A percentile compares a stretch with the other conserved stretches of the same genome.
Conservation (phyloP, 768 basidiomycete genomes). For the Suillus decipiens region DNA sequence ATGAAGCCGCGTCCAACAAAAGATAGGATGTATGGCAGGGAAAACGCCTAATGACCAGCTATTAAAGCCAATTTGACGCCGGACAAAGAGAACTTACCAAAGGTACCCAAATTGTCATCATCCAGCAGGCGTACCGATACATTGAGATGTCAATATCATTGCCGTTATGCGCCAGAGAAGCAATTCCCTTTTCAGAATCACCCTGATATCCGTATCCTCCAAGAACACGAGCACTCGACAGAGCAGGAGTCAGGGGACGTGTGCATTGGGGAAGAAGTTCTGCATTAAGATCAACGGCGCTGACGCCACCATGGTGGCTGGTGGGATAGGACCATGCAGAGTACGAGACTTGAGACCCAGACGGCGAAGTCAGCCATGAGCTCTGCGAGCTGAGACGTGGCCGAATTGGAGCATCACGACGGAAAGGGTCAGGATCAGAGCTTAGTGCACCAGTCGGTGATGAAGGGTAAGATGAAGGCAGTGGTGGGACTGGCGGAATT, state of each 20-base stretch:
- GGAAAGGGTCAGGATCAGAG: conserved; percentile 65
- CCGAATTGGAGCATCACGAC: conserved; percentile 51
- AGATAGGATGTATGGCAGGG: conserved; percentile 60
- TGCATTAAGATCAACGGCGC: conserved; percentile 45
- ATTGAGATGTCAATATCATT: conserved; percentile 57
- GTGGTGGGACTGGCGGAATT: conserved; percentile 56
- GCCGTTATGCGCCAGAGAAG: conserved; percentile 45
- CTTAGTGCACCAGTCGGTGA: conserved; percentile 43
- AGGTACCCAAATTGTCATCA: conserved; percentile 68
- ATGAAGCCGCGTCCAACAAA: conserved; percentile 42
- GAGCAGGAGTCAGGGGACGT: conserved; percentile 52
- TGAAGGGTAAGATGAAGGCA: conserved; percentile 59
- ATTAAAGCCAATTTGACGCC: neutral
- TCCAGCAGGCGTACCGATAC: conserved; percentile 60
- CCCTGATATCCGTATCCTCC: conserved; percentile 70
- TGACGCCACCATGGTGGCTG: conserved; percentile 38
- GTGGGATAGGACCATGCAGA: conserved; percentile 74
- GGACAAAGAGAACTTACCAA: conserved; percentile 46
- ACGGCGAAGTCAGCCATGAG: conserved; percentile 73
- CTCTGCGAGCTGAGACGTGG: conserved; percentile 62
- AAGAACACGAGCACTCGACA: conserved; percentile 61
- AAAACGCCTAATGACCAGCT: conserved; percentile 45
- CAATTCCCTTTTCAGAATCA: conserved; percentile 56
- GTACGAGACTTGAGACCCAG: conserved; percentile 55
- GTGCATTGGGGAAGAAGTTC: conserved; percentile 42